Conservation (phyloP, 2,329 filamentous ascomycete species). For the Corinectria fuckeliana region DNA sequence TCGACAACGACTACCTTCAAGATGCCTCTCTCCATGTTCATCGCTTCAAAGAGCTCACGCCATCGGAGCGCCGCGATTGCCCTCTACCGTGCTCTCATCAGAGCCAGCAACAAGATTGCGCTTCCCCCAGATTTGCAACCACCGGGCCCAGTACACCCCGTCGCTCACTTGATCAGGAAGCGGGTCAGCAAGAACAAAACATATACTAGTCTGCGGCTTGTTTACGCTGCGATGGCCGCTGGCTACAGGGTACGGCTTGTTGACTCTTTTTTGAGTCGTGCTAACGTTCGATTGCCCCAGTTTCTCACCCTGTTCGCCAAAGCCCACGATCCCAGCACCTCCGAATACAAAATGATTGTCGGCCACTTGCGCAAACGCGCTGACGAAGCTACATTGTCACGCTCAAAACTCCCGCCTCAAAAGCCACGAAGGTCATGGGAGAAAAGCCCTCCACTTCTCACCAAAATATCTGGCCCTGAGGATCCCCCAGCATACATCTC, state of each 20-base stretch:
- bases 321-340: conserved; percentile 45
- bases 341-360: conserved; percentile 51
- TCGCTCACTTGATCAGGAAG: conserved; percentile 65
- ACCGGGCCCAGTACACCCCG: conserved; percentile 46
- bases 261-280: neutral
- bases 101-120: conserved; percentile 59
- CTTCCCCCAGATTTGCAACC: conserved; percentile 54
- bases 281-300: conserved; percentile 28
- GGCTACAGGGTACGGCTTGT: conserved; percentile 66
- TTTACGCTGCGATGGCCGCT: conserved; percentile 66
- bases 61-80: conserved; percentile 68
- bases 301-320: conserved; percentile 51
- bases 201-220: conserved; percentile 64
- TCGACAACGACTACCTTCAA: neutral
- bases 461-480: conserved; percentile 42
- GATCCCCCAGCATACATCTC: conserved; percentile 56
- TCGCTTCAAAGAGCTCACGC: conserved; percentile 58
- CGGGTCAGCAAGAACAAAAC: conserved; percentile 67
- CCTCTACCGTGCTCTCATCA: conserved; percentile 74
- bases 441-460: conserved; percentile 37
- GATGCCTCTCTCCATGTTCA: conserved; percentile 45
- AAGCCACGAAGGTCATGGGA: conserved; percentile 2
- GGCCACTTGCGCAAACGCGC: conserved; percentile 46
- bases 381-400: conserved; percentile 30
- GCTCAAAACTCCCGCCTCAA: conserved; percentile 24